These are phyloP conservation scores for Trichaptum fuscoviolaceum DNA, from an alignment of 768 basidiomycete species.

Conservation along the genomic window DNA sequence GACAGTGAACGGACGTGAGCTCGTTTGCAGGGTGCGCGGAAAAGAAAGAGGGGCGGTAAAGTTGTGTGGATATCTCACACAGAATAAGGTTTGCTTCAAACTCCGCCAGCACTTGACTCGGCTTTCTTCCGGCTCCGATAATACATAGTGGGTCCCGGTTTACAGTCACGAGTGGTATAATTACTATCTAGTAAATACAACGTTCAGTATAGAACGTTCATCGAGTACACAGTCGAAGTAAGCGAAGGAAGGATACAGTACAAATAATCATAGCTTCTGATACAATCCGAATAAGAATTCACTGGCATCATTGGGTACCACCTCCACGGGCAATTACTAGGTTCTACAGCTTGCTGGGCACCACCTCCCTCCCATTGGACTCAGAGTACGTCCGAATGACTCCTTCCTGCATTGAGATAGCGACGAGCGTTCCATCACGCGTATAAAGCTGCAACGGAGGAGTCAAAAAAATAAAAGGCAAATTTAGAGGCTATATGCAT, in stretches of 20 bases:
- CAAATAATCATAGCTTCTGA: neutral
- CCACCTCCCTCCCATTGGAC: neutral
- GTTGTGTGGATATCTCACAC: conserved; percentile 2
- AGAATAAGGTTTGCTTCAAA: conserved; percentile 2
- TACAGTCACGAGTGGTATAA: neutral
- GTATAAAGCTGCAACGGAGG: conserved; percentile 52
- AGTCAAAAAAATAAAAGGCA: neutral
- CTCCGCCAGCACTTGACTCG: neutral
- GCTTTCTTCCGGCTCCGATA: neutral
- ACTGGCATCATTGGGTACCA: neutral
- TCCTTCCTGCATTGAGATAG: conserved; percentile 76
- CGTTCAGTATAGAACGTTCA: neutral
- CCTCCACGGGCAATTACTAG: neutral
- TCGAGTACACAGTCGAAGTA: neutral
- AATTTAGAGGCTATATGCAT: neutral
- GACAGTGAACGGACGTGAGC: neutral
- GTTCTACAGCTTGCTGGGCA: neutral
- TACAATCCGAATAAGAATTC: neutral
- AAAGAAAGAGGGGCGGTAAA: conserved; percentile 2
- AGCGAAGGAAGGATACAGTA: neutral
- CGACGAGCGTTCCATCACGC: conserved; percentile 58
- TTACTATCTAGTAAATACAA: neutral
- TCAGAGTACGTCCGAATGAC: conserved; percentile 51
- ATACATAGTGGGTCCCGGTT: neutral
- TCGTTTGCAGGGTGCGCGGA: neutral